phyloP scores from a whole-genome alignment of 73 alveolate genomes.

The Tetrahymena elliotti region DNA sequence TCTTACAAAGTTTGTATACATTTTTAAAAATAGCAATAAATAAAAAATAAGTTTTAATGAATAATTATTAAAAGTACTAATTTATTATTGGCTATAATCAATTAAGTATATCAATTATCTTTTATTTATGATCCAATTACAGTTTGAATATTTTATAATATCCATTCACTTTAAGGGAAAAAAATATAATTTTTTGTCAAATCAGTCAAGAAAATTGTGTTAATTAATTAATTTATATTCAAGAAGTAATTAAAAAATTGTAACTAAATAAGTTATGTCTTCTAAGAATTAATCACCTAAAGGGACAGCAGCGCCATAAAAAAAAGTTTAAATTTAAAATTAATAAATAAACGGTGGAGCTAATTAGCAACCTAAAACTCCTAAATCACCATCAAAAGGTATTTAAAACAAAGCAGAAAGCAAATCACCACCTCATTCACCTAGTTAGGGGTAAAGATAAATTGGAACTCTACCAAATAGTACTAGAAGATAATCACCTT shows the following conservation, averaged over 20 bases:
- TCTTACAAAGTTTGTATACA: no score
- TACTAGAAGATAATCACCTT: background rate
- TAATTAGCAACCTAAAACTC: background rate
- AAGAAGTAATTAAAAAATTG: background rate
- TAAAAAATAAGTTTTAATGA: background rate
- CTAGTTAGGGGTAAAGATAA: background rate
- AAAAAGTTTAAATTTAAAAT: background rate
- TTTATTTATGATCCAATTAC: background rate
- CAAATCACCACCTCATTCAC: background rate
- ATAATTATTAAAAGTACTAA: background rate
- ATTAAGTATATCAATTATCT: background rate
- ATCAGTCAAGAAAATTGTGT: background rate
- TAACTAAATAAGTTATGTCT: background rate
- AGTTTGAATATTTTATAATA: background rate
- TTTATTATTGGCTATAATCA: background rate
- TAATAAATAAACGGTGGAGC: background rate
- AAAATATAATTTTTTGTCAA: background rate
- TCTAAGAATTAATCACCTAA: background rate
- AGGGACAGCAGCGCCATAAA: background rate
- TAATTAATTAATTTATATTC: no score
- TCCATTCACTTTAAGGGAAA: background rate
- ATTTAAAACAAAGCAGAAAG: background rate
- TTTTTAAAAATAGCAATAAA: no score
- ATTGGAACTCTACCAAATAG: background rate
- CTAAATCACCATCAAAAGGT: background rate